These are phyloP conservation scores for Rhododendron kiyosumense DNA, from an alignment of 148 eudicot species.

Conservation along the genomic window DNA sequence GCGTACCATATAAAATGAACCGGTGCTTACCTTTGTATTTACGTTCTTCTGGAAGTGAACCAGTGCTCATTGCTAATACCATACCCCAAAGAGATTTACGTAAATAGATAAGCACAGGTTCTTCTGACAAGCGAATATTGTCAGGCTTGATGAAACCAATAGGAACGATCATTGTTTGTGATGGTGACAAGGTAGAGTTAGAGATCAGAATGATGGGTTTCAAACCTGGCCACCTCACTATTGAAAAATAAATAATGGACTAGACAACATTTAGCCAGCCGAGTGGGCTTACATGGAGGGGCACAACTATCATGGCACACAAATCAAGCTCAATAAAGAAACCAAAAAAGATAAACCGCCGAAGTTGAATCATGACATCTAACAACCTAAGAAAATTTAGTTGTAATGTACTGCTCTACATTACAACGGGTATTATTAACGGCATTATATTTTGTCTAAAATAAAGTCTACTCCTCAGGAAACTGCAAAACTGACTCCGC, in stretches of 20 bases:
- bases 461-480: constrained; percentile 6
- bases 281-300: background rate
- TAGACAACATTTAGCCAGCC: background rate
- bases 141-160: background rate
- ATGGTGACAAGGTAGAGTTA: background rate
- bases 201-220: background rate
- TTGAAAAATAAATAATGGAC: background rate
- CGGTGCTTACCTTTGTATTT: too few relatives aligned
- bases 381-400: background rate
- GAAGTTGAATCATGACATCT: background rate
- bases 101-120: background rate
- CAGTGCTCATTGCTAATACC: background rate
- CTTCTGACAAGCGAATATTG: background rate
- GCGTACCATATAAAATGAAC: background rate
- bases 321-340: background rate
- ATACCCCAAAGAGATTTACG: background rate
- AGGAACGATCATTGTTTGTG: background rate
- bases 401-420: background rate
- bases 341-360: background rate
- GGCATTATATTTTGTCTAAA: background rate
- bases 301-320: background rate
- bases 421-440: background rate
- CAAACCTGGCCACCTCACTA: background rate
- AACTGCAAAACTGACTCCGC: background rate
- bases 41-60: background rate